phyloP scores from a whole-genome alignment of 2,329 filamentous ascomycete genomes.

The Beauveria australis region DNA sequence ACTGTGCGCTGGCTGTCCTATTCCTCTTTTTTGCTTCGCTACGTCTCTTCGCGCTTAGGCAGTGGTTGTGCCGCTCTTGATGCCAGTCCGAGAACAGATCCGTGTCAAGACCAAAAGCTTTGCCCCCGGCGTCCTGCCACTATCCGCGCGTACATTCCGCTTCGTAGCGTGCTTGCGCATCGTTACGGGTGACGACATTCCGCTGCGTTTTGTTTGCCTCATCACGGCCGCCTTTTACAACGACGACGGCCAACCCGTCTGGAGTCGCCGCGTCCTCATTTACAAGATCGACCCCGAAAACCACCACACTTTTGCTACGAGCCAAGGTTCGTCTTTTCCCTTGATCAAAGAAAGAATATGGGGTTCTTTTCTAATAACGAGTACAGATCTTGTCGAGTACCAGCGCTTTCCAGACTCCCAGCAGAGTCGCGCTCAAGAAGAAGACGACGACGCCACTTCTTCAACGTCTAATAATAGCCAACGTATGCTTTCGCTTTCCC shows the following conservation, averaged over 20 bases:
- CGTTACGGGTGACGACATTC: background rate
- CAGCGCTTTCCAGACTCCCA: background rate
- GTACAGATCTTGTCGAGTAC: background rate
- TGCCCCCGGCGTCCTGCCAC: conserved; percentile 25
- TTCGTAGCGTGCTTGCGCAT: background rate
- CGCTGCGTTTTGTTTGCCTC: conserved; percentile 30
- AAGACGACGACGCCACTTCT: background rate
- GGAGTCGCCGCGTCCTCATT: conserved; percentile 38
- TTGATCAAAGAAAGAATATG: background rate
- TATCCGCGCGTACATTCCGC: conserved; percentile 25
- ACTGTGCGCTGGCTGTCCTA: fast-evolving
- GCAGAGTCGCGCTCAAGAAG: background rate
- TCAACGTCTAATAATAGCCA: background rate
- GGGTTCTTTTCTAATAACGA: background rate
- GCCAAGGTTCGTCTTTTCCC: conserved; percentile 4
- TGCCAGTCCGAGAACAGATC: conserved; percentile 16
- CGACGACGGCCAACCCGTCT: conserved; percentile 29
- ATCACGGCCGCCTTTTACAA: conserved; percentile 41
- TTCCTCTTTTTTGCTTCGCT: background rate
- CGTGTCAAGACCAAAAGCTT: conserved; percentile 19
- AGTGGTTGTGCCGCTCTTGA: conserved; percentile 11
- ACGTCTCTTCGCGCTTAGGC: background rate
- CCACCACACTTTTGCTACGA: conserved; percentile 18
- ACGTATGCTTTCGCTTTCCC: background rate
- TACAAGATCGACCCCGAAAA: conserved; percentile 18